Conservation (phyloP, 75 land plant genomes). For the Isoetes taiwanensis region DNA sequence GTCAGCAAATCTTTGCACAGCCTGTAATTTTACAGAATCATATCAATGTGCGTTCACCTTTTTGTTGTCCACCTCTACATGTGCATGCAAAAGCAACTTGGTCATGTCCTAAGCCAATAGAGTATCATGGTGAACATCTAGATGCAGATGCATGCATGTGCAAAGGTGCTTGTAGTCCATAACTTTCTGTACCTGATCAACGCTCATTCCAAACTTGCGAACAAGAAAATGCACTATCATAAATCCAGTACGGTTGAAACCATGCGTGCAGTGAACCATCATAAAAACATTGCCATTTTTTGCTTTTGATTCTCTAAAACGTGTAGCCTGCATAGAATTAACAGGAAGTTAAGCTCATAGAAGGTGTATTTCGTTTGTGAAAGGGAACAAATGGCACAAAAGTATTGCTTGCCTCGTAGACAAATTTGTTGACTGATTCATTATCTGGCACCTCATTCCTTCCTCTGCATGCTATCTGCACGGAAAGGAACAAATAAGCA, state of each 20-base stretch:
- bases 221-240: conserved; percentile 87
- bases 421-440: conserved; percentile 70
- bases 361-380: background rate
- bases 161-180: no score
- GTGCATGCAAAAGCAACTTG: no score
- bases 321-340: conserved; percentile 37
- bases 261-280: conserved; percentile 96
- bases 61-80: no score
- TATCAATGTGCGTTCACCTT: no score
- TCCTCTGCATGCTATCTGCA: conserved; percentile 81
- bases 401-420: conserved; percentile 47
- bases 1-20: conserved; percentile 52
- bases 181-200: conserved; percentile 42
- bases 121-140: no score
- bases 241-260: conserved; percentile 89
- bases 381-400: background rate
- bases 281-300: conserved; percentile 39
- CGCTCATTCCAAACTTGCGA: conserved; percentile 38
- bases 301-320: conserved; percentile 36
- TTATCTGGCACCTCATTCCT: conserved; percentile 89
- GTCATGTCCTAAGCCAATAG: no score
- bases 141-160: no score
- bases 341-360: background rate
- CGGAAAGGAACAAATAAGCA: background rate
- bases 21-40: no score